phyloP scores from a whole-genome alignment of 148 eudicot genomes.

The Rhododendron mucronatum region DNA sequence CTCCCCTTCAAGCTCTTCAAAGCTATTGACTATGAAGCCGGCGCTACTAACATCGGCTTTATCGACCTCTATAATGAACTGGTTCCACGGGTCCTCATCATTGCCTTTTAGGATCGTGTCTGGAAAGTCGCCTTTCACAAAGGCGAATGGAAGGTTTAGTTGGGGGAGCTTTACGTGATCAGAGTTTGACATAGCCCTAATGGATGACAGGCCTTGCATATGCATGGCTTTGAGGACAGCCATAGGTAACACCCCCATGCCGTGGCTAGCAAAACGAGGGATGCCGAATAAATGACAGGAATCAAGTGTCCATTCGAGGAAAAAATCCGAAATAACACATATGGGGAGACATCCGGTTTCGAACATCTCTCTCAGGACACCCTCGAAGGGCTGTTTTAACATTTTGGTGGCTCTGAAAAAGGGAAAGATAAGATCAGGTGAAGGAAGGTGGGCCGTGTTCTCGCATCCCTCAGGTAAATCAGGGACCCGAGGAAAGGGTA shows the following conservation, averaged over 20 bases:
- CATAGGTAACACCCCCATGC: background rate
- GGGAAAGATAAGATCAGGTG: background rate
- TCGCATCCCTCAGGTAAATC: background rate
- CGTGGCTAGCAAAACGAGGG: background rate
- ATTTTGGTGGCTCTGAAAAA: background rate
- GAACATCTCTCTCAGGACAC: background rate
- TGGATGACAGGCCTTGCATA: background rate
- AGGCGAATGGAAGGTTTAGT: background rate
- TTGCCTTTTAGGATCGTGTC: background rate
- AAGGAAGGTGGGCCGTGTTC: background rate
- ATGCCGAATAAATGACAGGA: background rate
- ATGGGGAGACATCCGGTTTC: background rate
- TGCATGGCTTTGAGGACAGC: background rate
- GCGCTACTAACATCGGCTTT: background rate
- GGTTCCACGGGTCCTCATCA: background rate
- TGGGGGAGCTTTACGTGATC: background rate
- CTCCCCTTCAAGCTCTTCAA: constrained; percentile 4
- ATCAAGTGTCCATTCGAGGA: background rate
- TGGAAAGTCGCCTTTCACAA: background rate
- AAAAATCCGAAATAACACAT: background rate
- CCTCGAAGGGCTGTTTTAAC: background rate
- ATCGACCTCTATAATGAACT: background rate
- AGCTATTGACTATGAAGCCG: background rate
- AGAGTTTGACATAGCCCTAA: background rate
- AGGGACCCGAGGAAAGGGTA: background rate